Percentiles rank a stretch among this genome's conserved stretches.
phyloP scores from a whole-genome alignment of 73 alveolate species.

The Paramecium biaurelia region DNA sequence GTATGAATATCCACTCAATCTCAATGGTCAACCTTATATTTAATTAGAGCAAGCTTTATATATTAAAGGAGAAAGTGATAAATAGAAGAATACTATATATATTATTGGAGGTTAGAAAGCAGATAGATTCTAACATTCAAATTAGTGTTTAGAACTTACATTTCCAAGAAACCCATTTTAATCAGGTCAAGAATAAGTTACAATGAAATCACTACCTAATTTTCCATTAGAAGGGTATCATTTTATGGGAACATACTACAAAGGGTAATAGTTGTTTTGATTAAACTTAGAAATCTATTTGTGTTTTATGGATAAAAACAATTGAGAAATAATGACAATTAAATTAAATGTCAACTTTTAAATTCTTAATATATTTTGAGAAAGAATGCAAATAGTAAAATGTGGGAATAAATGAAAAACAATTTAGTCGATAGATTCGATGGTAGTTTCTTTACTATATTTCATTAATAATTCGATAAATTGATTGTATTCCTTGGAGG shows the following conservation, averaged over 20 bases:
- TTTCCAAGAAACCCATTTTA: neutral
- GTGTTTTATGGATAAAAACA: constrained; percentile 29
- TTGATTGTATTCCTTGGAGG: neutral
- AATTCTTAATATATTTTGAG: neutral
- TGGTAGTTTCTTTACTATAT: neutral
- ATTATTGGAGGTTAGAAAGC: neutral
- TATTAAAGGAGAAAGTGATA: neutral
- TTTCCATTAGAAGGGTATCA: neutral
- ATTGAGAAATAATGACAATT: neutral
- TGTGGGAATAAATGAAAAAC: neutral
- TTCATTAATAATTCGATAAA: neutral
- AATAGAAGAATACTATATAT: neutral
- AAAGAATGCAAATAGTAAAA: neutral
- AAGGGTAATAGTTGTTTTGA: neutral
- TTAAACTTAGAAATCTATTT: neutral
- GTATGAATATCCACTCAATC: neutral
- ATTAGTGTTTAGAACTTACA: neutral
- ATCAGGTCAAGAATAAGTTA: neutral
- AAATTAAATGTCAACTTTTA: neutral
- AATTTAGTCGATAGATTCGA: neutral
- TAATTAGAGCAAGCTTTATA: neutral
- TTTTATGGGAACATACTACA: neutral
- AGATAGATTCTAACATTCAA: neutral
- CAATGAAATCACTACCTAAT: neutral
- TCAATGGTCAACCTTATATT: neutral